Base-by-base conservation (phyloP, 352 stramenopile species). In the Globisporangium heterothallicum region DNA sequence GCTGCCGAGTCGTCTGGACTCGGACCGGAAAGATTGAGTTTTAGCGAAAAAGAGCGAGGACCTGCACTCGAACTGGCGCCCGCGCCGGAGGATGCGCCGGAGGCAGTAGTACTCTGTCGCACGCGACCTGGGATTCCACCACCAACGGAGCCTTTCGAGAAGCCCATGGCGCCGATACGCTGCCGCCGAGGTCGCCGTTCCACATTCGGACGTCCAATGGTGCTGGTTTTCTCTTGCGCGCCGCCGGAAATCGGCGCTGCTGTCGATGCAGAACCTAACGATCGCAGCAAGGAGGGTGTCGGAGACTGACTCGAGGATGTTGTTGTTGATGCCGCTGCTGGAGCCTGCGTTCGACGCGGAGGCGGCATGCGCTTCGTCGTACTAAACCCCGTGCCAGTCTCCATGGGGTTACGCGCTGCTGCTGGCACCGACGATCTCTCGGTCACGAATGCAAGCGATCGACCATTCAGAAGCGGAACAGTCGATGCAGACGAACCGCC, bases 381-480 rank as follows among this genome's bases (percentile, higher is more conserved):
- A 10, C 42, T 21, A 16, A 53, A 53, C 25, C 26, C 35, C 10
- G 40, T 49, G 27, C 24, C 24, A 18, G 10, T 34, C 16, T 41
- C 34, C 53, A 54, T 26, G n/a, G 30, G 42, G 56, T 57, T 42
- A 34, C 56, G 43, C n/a, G 34, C 16, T n/a, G 16, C 10, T 43
- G 47, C 14, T 22, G 18, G 41, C 9, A 25, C 32, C 56, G 68
- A 32, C 16, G 50, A 34, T 30, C 68, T 63, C 10, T 79, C 63
- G 16, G 73, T 84, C 48, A 84, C 73, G 45, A 84, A 81, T 18
- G 63, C 73, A 48, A 84, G 68, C 4, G 73, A 84, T 35, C 70
- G 68, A 13, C 44, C 46, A 21, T 58, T 49, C 7, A 54, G 44
- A 36, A 56, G 27, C 21, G 58, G 13, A 2, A 36, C 24, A 18